Evolutionary conservation across 1,284 basidiomycete species (phyloP), one percentile per base, ranked within the genome.

Genomic region (Omphalotus olearius): DNA sequence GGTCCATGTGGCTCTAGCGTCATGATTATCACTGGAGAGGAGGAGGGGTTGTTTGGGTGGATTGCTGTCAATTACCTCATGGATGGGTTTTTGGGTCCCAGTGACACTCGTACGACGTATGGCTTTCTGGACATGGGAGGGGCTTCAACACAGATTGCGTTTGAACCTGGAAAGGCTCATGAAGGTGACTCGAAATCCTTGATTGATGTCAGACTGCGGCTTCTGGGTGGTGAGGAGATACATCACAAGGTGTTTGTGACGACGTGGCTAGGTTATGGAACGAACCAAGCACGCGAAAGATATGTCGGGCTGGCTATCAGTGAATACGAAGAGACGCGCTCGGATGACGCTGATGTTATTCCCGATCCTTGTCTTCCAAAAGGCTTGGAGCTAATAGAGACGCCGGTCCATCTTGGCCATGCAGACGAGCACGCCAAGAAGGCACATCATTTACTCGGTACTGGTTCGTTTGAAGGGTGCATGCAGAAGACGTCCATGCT

Each of bases 111-210:
- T 52, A 91, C 91, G 30, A 98, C 97, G 3, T 98, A 93, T 62
- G 97, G 97, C 3, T 99, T 99, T 69, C 76, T 99, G 56, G 97
- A 99, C 68, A 99, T 99, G 97, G 96, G 96, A 50, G 96, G 96
- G 35, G 96, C 30, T 13, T 33, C 30, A 33, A 45, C 43, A 13
- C 96, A 99, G 69, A 96, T 99, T 57, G 97, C 97, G 1, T 99
- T 99, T 64, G 94, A 94, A 66, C 88, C 87, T 5, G 80, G 78
- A 49, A 62, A 66, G 14, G 72, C 75, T 46, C 83, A 83, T 60
- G 74, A 72, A 55, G 70, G 67, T 40, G 75, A 75, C 52, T 60
- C 78, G 23, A 77, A 82, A 44, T 80, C 86, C 52, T 73, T 97
- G n/a, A 79, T 88, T 39, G 83, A 88, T 54, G 91, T 99, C 33